Base-by-base conservation (phyloP, 495 filamentous ascomycete species). In the Cetradonia linearis region DNA sequence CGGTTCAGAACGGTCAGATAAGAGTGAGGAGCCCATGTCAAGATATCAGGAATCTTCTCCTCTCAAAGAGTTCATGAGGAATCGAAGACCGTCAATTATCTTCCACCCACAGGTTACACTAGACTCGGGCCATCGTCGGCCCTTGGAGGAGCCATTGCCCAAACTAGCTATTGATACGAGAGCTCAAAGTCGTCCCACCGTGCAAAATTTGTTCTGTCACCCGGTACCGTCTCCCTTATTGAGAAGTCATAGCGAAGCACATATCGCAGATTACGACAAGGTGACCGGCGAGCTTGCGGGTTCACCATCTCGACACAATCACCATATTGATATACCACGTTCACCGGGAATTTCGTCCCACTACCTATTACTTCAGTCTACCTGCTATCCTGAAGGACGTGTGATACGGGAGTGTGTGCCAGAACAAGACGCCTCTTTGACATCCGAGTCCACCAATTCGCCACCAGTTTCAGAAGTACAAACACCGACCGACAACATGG, bases 361-460 rank as follows among this genome's bases (percentile, higher is more conserved):
- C 33, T 67, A 69, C n/a, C 72, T 76, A 50, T 67, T 72, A 37
- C 66, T 78, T 53, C 71, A 70, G 34, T 47, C 59, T 55, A 55
- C 49, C 11, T 37, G 16, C 2, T 71, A 76, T 28, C 67, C 72
- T 13, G 69, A 77, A 8, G 71, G 69, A 33, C 73, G 73, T 30
- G 68, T 72, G 44, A 66, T 74, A 57, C 49, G 14, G 18, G 49
- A 36, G 49, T 61, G 64, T 31, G 72, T 74, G 20, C 37, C 73
- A 28, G 75, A 76, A n/a, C 74, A 66, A 46, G 74, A 72, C n/a
- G 78, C 79, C 18, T 86, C 83, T 11, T 72, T 86, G 62, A 86
- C 83, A 6, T 83, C 82, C 1, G 73, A 76, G 31, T 77, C 80
- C 16, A 84, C 82, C 28, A 75, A 72, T 42, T 84, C 82, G 25